These are phyloP conservation scores for Candida pini DNA, from an alignment of 805 yeast genomes.

Conservation along the genomic window DNA sequence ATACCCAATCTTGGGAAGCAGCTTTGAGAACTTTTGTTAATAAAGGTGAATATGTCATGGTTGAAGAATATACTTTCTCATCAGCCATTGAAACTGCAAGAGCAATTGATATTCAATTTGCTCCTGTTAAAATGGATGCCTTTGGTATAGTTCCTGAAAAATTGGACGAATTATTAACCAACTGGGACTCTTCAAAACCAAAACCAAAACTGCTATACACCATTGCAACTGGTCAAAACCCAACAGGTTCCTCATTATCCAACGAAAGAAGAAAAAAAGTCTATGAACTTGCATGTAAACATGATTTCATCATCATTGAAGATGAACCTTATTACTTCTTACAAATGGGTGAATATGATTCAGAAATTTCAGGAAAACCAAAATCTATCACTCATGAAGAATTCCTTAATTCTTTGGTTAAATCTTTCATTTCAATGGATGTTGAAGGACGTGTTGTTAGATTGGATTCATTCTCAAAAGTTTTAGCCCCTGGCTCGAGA, in stretches of 20 bases:
- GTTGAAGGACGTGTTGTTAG: constrained; percentile 86
- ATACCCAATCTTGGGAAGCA: constrained; percentile 91
- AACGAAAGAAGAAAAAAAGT: constrained; percentile 71
- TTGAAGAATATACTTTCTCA: constrained; percentile 72
- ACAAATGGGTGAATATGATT: constrained; percentile 79
- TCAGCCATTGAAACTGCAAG: constrained; percentile 67
- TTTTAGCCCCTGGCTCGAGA: constrained; percentile 86
- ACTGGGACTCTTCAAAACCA: constrained; percentile 51
- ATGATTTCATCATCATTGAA: constrained; percentile 82
- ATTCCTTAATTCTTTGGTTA: constrained; percentile 61
- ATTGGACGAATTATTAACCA: constrained; percentile 46
- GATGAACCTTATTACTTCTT: constrained; percentile 97
- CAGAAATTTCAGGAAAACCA: constrained; percentile 27
- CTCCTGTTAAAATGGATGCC: constrained; percentile 66
- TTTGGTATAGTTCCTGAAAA: constrained; percentile 57
- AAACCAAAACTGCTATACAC: constrained; percentile 87
- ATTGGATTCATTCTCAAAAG: constrained; percentile 86
- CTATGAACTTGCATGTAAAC: constrained; percentile 74
- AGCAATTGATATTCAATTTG: constrained; percentile 52
- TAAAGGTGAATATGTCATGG: constrained; percentile 61
- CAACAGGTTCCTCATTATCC: constrained; percentile 85
- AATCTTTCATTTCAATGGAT: constrained; percentile 72
- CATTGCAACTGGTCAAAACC: constrained; percentile 96
- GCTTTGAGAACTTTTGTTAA: constrained; percentile 54
- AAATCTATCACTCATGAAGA: constrained; percentile 46